Evolutionary conservation across 495 filamentous ascomycete genomes (phyloP).

Genomic region (Copromyces sp.): DNA sequence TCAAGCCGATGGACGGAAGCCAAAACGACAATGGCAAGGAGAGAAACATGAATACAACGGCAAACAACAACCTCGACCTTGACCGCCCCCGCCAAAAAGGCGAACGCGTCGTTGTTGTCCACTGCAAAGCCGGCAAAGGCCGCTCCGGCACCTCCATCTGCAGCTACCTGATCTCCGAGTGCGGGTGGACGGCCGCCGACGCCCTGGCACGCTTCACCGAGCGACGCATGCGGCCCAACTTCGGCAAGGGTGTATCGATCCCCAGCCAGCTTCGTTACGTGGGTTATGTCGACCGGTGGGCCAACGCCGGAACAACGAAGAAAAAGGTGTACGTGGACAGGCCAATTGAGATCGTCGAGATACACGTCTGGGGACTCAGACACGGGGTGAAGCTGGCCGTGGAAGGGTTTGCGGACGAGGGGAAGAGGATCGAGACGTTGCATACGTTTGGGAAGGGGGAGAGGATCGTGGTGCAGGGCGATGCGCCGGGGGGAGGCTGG

Average conservation of each 20-base stretch:
- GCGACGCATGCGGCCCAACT: conserved; percentile 76
- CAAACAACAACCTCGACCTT: neutral
- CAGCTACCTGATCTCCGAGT: conserved; percentile 81
- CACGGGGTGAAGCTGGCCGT: conserved; percentile 82
- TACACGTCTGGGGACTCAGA: conserved; percentile 82
- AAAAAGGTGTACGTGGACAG: conserved; percentile 73
- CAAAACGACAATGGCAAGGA: conserved; percentile 12
- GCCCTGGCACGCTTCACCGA: conserved; percentile 78
- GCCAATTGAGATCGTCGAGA: conserved; percentile 71
- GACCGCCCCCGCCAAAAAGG: conserved; percentile 9
- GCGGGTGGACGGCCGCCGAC: conserved; percentile 71
- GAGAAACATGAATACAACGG: neutral
- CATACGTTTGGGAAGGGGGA: conserved; percentile 72
- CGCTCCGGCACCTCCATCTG: conserved; percentile 82
- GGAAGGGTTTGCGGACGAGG: conserved; percentile 78
- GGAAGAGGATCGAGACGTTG: conserved; percentile 72
- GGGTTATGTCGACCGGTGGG: conserved; percentile 83
- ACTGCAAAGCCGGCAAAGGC: conserved; percentile 96
- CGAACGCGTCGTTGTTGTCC: conserved; percentile 72
- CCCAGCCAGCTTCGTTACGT: conserved; percentile 85
- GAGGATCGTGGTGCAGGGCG: conserved; percentile 58
- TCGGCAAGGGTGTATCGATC: conserved; percentile 86
- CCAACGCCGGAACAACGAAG: conserved; percentile 29
- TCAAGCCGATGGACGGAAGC: conserved; percentile 1
- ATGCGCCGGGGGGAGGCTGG: conserved; percentile 34